Percentiles rank a stretch among this genome's conserved stretches.
Evolutionary conservation across 2,329 filamentous ascomycete species (phyloP).

Genomic region (Colletotrichum eremochloae): DNA sequence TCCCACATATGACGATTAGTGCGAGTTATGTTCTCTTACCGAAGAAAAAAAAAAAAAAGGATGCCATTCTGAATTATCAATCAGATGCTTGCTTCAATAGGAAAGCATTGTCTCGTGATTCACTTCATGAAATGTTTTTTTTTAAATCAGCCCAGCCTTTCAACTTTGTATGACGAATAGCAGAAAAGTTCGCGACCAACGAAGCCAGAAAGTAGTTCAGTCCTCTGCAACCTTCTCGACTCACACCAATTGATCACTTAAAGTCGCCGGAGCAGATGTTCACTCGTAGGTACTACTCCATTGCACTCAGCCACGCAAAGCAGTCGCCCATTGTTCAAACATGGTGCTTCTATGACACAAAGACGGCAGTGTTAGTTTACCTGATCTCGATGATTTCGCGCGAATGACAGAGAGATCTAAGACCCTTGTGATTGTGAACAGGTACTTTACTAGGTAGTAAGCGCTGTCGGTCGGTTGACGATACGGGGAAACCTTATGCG

Average conservation of each 20-base stretch:
- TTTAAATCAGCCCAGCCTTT: background rate
- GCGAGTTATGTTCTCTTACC: background rate
- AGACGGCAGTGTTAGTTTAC: background rate
- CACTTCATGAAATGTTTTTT: background rate
- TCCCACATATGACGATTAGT: slow-evolving; percentile 5
- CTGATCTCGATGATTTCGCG: slow-evolving; percentile 21
- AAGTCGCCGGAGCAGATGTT: background rate
- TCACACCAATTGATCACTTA: no score
- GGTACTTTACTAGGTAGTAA: no score
- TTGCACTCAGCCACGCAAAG: no score
- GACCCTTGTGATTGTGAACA: slow-evolving; percentile 1
- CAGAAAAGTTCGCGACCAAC: background rate
- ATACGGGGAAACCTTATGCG: background rate
- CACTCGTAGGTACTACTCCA: no score
- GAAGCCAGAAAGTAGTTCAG: background rate
- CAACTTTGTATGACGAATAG: no score
- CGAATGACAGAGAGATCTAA: slow-evolving; percentile 12
- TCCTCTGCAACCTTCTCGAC: background rate
- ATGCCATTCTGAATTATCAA: background rate
- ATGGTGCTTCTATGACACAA: slow-evolving; percentile 10
- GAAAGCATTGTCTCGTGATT: background rate
- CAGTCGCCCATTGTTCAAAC: slow-evolving; percentile 6
- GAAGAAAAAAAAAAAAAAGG: no score
- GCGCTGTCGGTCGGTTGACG: background rate
- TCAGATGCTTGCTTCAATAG: background rate